Evolutionary conservation across 306 rosid species (phyloP), one percentile per base, ranked within the genome.

Genomic region (Echinosophora koreensis): DNA sequence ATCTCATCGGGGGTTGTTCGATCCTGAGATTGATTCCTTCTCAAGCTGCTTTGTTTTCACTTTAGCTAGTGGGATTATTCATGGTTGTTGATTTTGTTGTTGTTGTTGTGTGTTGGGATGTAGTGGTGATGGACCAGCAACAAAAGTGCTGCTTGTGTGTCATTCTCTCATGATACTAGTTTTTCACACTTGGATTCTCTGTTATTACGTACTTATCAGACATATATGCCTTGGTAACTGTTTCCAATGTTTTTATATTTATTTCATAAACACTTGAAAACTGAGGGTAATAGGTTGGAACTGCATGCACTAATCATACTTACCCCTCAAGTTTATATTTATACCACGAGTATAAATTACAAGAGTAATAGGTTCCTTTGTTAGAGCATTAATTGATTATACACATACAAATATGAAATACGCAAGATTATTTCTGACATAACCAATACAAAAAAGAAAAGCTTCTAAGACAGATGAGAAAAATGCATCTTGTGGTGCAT

Each of bases 71-170:
- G 69, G 58, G 15, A 46, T 37, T 34, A 35, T 59, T 63, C 54
- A 69, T 5, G 38, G 72, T 3, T 30, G n/a, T n/a, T n/a, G n/a
- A n/a, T n/a, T n/a, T n/a, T n/a, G 30, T 11, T 47, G 59, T 10
- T 37, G 54, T 57, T 51, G 54, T 57, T 49, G 74, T 5, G 60
- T 30, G 58, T 60, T 63, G 49, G 62, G 62, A 70, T 69, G 54
- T 39, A 54, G 16, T 65, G 42, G 15, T 71, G 27, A 38, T 46
- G 15, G 28, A 5, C 57, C 37, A 4, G 35, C 41, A 4, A 18
- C 50, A 72, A 58, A 14, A 34, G 4, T 46, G 49, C 49, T 37
- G 27, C n/a, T 69, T 35, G 5, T 66, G 60, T 34, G 18, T 78
- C 61, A 38, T 27, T 71, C 22, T 78, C 63, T 34, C 61, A 35